phyloP scores from a whole-genome alignment of 2,329 filamentous ascomycete genomes.

The Ophiocordyceps polyrhachis-furcata region DNA sequence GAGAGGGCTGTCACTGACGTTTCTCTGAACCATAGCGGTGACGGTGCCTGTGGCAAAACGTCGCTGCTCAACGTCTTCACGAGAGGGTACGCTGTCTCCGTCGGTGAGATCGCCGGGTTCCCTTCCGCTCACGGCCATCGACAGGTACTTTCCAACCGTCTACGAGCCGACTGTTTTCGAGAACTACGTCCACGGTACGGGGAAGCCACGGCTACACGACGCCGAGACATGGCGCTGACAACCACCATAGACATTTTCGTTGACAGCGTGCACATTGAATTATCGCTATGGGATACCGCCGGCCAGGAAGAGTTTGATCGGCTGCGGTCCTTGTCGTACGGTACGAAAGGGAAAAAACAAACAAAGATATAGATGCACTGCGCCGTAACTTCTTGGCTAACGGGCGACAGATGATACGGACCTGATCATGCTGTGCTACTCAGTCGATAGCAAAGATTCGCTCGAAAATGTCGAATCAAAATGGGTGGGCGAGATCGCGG shows the following conservation, averaged over 20 bases:
- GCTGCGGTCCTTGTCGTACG: constrained; percentile 85
- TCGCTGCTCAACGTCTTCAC: constrained; percentile 97
- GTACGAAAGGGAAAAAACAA: constrained; percentile 19
- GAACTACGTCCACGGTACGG: constrained; percentile 87
- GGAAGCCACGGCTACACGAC: not conserved
- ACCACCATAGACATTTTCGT: constrained; percentile 71
- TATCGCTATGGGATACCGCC: constrained; percentile 95
- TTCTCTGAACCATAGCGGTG: constrained; percentile 40
- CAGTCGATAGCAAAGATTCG: constrained; percentile 87
- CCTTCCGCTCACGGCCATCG: not conserved
- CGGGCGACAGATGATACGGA: constrained; percentile 61
- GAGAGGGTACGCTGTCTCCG: constrained; percentile 46
- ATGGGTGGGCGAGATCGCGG: constrained; percentile 94
- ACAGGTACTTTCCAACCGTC: constrained; percentile 87
- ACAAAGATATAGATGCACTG: not conserved
- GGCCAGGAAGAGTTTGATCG: constrained; percentile 98
- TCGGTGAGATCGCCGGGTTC: not conserved
- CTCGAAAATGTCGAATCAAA: constrained; percentile 98
- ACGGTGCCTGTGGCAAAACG: constrained; percentile 94
- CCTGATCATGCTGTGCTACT: constrained; percentile 97
- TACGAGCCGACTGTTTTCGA: constrained; percentile 98
- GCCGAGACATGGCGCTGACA: constrained; percentile 1
- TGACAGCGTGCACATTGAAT: constrained; percentile 88
- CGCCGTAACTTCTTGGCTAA: not conserved
- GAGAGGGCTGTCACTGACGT: constrained; percentile 2